phyloP scores from a whole-genome alignment of 768 basidiomycete species.

The Lentinula detonsa region DNA sequence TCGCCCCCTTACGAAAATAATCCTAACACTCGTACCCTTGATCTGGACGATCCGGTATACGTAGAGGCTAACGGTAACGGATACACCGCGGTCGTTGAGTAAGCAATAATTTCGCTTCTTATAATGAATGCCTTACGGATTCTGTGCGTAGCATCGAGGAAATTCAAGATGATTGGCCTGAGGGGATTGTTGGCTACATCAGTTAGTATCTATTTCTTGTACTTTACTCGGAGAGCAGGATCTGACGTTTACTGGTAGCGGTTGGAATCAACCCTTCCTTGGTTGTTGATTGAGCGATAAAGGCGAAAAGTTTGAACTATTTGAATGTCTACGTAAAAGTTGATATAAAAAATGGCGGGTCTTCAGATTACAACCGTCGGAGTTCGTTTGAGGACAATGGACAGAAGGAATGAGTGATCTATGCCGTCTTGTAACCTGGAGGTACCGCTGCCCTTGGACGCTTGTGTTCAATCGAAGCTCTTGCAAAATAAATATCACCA shows the following conservation, averaged over 20 bases:
- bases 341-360: no score
- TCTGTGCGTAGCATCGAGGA: constrained; percentile 14
- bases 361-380: no score
- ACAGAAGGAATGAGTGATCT: no score
- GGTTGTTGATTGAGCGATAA: constrained; percentile 5
- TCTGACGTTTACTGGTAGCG: constrained; percentile 11
- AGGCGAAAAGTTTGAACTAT: no score
- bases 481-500: no score
- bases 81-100: constrained; percentile 25
- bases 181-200: constrained; percentile 25
- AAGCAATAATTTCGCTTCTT: background rate
- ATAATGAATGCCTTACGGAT: background rate
- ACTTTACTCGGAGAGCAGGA: background rate
- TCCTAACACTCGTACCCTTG: constrained; percentile 14
- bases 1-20: constrained; percentile 10
- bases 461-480: no score
- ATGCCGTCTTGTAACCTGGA: no score
- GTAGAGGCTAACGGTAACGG: constrained; percentile 17
- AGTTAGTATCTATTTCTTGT: constrained; percentile 14
- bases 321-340: no score
- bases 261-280: constrained; percentile 23
- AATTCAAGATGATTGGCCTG: constrained; percentile 23
- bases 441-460: no score
- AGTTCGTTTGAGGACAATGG: no score
- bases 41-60: constrained; percentile 18